These are phyloP conservation scores for Mychonastes homosphaera DNA, from an alignment of 139 green algal species.

Conservation along the genomic window DNA sequence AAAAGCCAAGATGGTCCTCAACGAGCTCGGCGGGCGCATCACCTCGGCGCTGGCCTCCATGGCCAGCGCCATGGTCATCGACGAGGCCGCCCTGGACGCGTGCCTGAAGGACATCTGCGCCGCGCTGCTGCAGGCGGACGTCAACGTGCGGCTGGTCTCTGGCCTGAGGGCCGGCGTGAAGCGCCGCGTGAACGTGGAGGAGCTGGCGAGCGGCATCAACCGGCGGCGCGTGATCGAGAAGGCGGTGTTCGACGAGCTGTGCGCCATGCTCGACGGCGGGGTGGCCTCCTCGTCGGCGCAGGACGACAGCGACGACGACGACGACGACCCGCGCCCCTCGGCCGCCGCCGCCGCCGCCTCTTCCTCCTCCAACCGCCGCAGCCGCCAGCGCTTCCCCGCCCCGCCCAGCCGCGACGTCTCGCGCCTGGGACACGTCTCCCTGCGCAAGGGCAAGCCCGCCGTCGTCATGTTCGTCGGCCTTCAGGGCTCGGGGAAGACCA, in stretches of 20 bases:
- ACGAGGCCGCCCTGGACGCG: conserved; percentile 82
- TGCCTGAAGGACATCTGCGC: conserved; percentile 93
- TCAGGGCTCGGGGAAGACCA: conserved; percentile 93
- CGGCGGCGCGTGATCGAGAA: conserved; percentile 89
- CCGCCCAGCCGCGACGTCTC: no score
- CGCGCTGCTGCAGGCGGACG: conserved; percentile 61
- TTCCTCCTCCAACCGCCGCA: conserved; percentile 10
- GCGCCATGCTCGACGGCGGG: conserved; percentile 64
- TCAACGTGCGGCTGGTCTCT: conserved; percentile 30
- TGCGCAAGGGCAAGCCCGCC: conserved; percentile 79
- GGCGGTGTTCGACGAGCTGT: conserved; percentile 88
- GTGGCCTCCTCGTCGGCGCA: conserved; percentile 36
- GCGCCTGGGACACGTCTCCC: no score
- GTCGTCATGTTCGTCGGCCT: conserved; percentile 98
- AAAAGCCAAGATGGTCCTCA: conserved; percentile 80
- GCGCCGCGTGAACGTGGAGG: conserved; percentile 76
- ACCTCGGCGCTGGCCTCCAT: conserved; percentile 69
- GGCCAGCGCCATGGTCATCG: conserved; percentile 60
- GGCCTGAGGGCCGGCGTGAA: conserved; percentile 80
- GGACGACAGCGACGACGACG: conserved; percentile 16
- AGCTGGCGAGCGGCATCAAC: conserved; percentile 83
- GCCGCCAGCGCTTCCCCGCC: no score
- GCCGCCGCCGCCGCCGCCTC: no score
- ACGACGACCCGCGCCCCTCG: no score
- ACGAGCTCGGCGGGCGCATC: conserved; percentile 79